Evolutionary conservation across 2,329 filamentous ascomycete species (phyloP).

Genomic region (Penicillium sp.): DNA sequence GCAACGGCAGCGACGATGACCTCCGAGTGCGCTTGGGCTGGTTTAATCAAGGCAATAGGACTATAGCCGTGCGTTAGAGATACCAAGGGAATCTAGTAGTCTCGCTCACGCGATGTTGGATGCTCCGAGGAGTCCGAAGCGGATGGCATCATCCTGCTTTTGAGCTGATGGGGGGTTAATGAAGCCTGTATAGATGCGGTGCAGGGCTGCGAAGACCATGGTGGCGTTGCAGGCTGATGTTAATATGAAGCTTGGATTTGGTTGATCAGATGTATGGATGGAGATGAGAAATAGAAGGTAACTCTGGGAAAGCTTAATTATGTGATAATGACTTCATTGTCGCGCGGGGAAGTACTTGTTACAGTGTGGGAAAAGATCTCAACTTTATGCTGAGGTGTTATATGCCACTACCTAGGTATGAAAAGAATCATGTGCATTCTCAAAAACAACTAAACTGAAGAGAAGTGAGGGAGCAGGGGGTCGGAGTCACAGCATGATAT

Average conservation of each 20-base stretch:
- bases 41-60: slow-evolving; percentile 33
- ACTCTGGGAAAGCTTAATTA: background rate
- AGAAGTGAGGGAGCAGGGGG: too few species aligned
- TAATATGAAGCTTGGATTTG: background rate
- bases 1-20: slow-evolving; percentile 52
- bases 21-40: slow-evolving; percentile 51
- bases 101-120: background rate
- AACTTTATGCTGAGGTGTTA: too few species aligned
- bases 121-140: background rate
- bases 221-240: background rate
- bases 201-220: background rate
- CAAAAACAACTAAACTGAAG: too few species aligned
- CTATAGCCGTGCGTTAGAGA: background rate
- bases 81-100: background rate
- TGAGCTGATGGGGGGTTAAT: background rate
- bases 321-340: too few species aligned
- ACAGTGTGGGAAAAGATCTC: too few species aligned
- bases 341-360: too few species aligned
- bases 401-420: too few species aligned
- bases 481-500: too few species aligned
- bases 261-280: background rate
- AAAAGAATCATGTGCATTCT: too few species aligned
- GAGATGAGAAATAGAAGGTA: background rate
- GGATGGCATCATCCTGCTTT: background rate
- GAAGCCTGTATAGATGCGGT: background rate